Evolutionary conservation across 1,284 basidiomycete species (phyloP).

Genomic region (Rugiboletus extremiorientalis): DNA sequence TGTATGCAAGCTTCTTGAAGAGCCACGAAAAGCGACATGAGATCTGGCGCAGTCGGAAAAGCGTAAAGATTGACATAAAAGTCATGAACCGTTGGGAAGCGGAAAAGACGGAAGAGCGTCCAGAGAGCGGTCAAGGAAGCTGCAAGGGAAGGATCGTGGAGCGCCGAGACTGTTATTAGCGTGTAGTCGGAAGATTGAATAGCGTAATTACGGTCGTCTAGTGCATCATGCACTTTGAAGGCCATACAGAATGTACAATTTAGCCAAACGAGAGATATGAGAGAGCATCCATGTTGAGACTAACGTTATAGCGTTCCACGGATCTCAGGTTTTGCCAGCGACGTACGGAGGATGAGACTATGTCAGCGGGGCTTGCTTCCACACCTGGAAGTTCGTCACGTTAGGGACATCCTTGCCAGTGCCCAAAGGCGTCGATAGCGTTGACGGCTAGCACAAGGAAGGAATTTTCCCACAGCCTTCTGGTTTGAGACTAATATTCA

Average conservation of each 20-base stretch:
- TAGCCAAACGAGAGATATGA: no score
- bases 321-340: slow-evolving; percentile 9
- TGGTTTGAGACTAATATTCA: no score
- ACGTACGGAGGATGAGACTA: slow-evolving; percentile 6
- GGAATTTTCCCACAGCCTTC: no score
- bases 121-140: neutral
- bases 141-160: no score
- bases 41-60: neutral
- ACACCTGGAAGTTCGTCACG: neutral
- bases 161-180: neutral
- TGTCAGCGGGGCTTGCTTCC: neutral
- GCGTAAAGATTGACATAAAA: neutral
- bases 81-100: neutral
- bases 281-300: neutral
- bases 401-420: no score
- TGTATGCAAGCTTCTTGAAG: slow-evolving; percentile 1
- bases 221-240: neutral
- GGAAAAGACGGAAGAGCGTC: slow-evolving; percentile 5
- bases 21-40: slow-evolving; percentile 6
- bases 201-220: neutral
- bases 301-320: neutral
- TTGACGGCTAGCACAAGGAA: no score
- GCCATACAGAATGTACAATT: neutral
- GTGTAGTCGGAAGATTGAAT: neutral
- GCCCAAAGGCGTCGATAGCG: no score